Evolutionary conservation across 2,329 filamentous ascomycete species (phyloP), one percentile per base, ranked within the genome.

Genomic region (Colletotrichum trifolii): DNA sequence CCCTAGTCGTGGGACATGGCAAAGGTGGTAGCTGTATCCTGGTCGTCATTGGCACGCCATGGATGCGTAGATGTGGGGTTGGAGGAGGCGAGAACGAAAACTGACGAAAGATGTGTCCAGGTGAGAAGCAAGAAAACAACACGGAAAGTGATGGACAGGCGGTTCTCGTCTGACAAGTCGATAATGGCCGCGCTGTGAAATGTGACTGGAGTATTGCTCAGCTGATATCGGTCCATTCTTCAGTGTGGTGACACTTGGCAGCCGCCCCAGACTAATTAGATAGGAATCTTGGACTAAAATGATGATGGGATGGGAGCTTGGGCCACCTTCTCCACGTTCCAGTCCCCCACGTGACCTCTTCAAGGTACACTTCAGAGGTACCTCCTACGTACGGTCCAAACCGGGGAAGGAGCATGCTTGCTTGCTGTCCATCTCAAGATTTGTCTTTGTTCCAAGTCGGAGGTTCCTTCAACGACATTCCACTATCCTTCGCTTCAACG

Each of bases 381-480:
- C 25, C 25, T 25, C 62, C 52, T 53, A 25, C 34, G 35, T 33
- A 17, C 35, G 36, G 62, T 40, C 33, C 42, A 35, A 10, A n/a
- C 47, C 15, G 35, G 35, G 48, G 58, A 45, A 65, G 48, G 55
- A 64, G 62, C 25, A 63, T 65, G 46, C 52, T 42, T 58, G 55
- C 38, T 43, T 56, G 25, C 17, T 25, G 38, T 35, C 35, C 50
- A 42, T 56, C 52, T 49, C 43, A 56, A 54, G 45, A 53, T 66
- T 54, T 38, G 46, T 54, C 64, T 59, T 49, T 66, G 62, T 65
- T 62, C 46, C 36, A 56, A 65, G 47, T 53, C 47, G n/a, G 11
- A 42, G 35, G 36, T 40, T 47, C 39, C 17, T 54, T 33, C 15
- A 34, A 55, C 50, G 34, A 33, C 50, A 46, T n/a, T 9, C 15